Evolutionary conservation across 208 protist species (phyloP).

Genomic region (Balamuthia mandrillaris): DNA sequence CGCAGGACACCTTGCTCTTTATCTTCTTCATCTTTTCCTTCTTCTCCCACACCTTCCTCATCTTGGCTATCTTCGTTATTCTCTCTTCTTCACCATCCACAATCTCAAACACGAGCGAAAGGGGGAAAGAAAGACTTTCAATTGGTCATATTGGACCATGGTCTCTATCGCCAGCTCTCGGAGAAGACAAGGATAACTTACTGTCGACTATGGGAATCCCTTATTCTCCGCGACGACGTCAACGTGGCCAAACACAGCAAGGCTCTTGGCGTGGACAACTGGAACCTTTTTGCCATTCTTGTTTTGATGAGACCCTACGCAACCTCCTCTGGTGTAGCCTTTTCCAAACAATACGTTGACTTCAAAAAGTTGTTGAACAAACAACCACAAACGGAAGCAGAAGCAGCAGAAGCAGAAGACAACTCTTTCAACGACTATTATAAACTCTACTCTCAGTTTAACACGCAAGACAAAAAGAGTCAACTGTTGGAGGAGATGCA

Average conservation of each 20-base stretch:
- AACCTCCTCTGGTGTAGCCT: no score
- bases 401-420: no score
- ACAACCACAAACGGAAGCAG: no score
- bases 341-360: no score
- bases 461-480: no score
- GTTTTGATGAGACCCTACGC: not conserved
- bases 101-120: not conserved
- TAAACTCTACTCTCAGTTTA: no score
- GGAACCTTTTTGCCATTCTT: not conserved
- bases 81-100: not conserved
- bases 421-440: no score
- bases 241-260: not conserved
- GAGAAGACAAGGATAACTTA: conserved; percentile 50
- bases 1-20: conserved; percentile 18
- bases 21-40: no score
- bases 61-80: not conserved
- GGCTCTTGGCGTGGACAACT: not conserved
- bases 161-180: conserved; percentile 84
- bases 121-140: not conserved
- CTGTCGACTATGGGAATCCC: conserved; percentile 19
- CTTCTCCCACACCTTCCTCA: no score
- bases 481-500: no score
- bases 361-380: no score
- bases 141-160: conserved; percentile 87
- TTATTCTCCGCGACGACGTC: conserved; percentile 20